Conservation (phyloP, 2,329 filamentous ascomycete species). For the Talaromyces sp. region DNA sequence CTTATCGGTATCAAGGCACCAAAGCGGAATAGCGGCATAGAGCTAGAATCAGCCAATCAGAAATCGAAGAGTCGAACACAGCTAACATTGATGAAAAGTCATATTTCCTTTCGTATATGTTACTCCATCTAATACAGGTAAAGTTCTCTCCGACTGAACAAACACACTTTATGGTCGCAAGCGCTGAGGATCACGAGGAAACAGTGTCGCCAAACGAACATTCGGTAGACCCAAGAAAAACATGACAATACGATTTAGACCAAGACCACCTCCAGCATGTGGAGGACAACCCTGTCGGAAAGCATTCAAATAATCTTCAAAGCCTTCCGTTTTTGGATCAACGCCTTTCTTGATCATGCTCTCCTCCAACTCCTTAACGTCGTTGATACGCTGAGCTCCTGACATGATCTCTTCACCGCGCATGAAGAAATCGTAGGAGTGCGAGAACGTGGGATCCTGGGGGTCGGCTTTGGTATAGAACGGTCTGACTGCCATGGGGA, state of each 20-base stretch:
- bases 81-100: not conserved
- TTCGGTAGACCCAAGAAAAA: conserved; percentile 63
- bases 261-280: conserved; percentile 61
- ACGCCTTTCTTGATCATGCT: conserved; percentile 57
- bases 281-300: conserved; percentile 61
- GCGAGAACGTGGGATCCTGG: conserved; percentile 59
- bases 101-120: conserved; percentile 1
- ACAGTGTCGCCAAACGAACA: conserved; percentile 57
- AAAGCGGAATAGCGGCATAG: conserved; percentile 3
- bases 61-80: not conserved
- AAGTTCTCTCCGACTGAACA: not conserved
- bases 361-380: conserved; percentile 53
- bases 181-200: conserved; percentile 60
- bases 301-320: conserved; percentile 59
- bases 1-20: conserved; percentile 6
- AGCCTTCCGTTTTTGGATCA: conserved; percentile 54
- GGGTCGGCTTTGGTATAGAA: conserved; percentile 87
- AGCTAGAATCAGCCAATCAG: not conserved
- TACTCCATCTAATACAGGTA: not conserved
- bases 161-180: conserved; percentile 35
- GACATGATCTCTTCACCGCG: conserved; percentile 65
- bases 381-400: conserved; percentile 62
- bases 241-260: conserved; percentile 62
- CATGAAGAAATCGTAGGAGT: conserved; percentile 68
- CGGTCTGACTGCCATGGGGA: conserved; percentile 79